Conservation (phyloP, 192 early-diverging fungal genomes). For the Podila horticola region DNA sequence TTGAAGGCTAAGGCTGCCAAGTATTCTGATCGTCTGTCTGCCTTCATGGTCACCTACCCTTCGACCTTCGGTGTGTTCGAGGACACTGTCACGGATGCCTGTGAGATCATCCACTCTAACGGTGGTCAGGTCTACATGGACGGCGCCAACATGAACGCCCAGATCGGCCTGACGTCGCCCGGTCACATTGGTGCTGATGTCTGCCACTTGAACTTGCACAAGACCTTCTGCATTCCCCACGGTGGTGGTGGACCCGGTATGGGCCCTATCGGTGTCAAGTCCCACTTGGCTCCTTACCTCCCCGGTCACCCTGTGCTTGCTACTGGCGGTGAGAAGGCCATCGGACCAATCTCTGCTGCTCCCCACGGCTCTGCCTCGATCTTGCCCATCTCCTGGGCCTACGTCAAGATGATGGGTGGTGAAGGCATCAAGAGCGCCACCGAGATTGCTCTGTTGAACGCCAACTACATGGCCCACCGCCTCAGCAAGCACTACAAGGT, state of each 20-base stretch:
- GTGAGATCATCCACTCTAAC: conserved; percentile 90
- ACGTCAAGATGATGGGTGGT: conserved; percentile 98
- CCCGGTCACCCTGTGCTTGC: conserved; percentile 91
- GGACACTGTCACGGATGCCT: conserved; percentile 85
- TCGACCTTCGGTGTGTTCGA: conserved; percentile 99
- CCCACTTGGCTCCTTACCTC: conserved; percentile 90
- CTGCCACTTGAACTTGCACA: conserved; percentile 99
- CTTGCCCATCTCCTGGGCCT: conserved; percentile 98
- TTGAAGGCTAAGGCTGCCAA: conserved; percentile 89
- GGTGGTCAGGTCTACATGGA: conserved; percentile 99
- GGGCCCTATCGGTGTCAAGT: conserved; percentile 95
- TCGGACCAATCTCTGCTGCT: conserved; percentile 95
- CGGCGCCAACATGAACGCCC: conserved; percentile 92
- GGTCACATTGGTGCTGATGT: conserved; percentile 99
- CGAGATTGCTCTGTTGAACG: conserved; percentile 92
- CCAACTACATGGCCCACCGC: conserved; percentile 98
- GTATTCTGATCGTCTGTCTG: conserved; percentile 88
- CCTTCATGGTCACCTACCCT: conserved; percentile 99
- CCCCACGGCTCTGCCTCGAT: conserved; percentile 97
- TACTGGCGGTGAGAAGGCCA: conserved; percentile 78
- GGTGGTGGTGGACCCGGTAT: conserved; percentile 99
- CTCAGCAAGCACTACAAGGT: conserved; percentile 93
- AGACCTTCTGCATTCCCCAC: conserved; percentile 99
- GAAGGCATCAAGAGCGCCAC: conserved; percentile 90
- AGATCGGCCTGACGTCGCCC: conserved; percentile 85